Evolutionary conservation across 768 basidiomycete species (phyloP), one percentile per base, ranked within the genome.

Genomic region (Mrakia hoshinonis): DNA sequence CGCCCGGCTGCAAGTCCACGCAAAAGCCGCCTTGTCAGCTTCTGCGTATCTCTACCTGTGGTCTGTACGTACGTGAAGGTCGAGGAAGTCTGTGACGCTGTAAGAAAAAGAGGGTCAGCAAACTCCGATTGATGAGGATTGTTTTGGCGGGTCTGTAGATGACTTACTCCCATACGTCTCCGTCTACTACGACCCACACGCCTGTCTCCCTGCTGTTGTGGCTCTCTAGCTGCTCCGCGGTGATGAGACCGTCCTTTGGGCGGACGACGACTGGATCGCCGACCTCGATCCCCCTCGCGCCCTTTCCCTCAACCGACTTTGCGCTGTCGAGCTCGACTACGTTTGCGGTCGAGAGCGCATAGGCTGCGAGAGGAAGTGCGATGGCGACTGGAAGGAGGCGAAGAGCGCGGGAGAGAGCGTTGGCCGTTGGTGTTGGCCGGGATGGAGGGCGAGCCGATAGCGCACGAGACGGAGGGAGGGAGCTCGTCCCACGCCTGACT

Each of bases 151-250:
- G 31, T 39, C 61, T 36, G 10, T 13, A 43, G 1, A 22, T 18
- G 61, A 66, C 64, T 66, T 29, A 66, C 64, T 66, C 64, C 64
- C 64, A 65, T 3, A 65, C 64, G 48, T 65, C 64, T 11, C 64
- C 64, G 31, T 65, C 48, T 10, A 65, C 47, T 5, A 47, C 43
- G 47, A 65, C 64, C 64, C 64, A 65, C 18, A 65, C 48, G 13
- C 64, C 64, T 4, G 47, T 26, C 47, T 65, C 39, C 29, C 46
- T 47, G 29, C 64, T 46, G 13, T 26, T 46, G 48, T 66, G 64
- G 26, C 31, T 48, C 6, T 22, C 48, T 15, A 66, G 26, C 46
- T 66, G 46, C 64, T 66, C 47, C 18, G 13, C 10, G 4, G 12
- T 34, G 26, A 66, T 51, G 18, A 66, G 34, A 7, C 46, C 64